Evolutionary conservation across 805 yeast genomes (phyloP), one percentile per base, ranked within the genome.

Genomic region (Saturnispora zaruensis): DNA sequence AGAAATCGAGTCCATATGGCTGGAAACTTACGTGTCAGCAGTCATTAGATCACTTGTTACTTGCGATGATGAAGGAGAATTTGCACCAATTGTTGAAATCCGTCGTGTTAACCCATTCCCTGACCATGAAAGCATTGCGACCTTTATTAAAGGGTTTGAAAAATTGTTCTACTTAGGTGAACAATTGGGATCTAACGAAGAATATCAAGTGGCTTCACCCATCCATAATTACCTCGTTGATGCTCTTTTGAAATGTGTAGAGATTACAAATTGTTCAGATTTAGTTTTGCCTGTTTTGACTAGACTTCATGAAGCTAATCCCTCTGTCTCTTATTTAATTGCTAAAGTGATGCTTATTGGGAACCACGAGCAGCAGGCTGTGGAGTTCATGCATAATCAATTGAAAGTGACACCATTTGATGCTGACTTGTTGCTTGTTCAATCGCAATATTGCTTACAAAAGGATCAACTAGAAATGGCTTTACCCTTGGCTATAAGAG

Each of bases 61-160:
- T 25, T 64, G 77, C 6, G 87, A 79, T 55, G 96, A 88, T 46
- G 55, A 64, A 68, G 91, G 85, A 65, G 82, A 67, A 68, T 84
- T 70, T 59, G 72, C 74, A 43, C 74, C 78, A 46, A 75, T 93
- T 50, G 95, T 89, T 8, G 96, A 90, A 62, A 84, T 93, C 36
- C 77, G 96, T 56, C 80, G 84, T 52, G 73, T 87, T 50, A 84
- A 88, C 58, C 97, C 97, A 4, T 76, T 93, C 53, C 61, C 72
- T 25, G 55, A 54, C 26, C 68, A 70, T 8, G 73, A 69, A 28
- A 66, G 72, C 13, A 80, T 83, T 2, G 67, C 68, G 48, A 64
- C 66, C 47, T 87, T 87, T 61, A 63, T 87, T 48, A 67, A 69
- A 21, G 86, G 82, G 1, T 85, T 85, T 62, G 88, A 82, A 63